Conservation (phyloP, 2,329 filamentous ascomycete species). For the Trichoderma cornu-damae region DNA sequence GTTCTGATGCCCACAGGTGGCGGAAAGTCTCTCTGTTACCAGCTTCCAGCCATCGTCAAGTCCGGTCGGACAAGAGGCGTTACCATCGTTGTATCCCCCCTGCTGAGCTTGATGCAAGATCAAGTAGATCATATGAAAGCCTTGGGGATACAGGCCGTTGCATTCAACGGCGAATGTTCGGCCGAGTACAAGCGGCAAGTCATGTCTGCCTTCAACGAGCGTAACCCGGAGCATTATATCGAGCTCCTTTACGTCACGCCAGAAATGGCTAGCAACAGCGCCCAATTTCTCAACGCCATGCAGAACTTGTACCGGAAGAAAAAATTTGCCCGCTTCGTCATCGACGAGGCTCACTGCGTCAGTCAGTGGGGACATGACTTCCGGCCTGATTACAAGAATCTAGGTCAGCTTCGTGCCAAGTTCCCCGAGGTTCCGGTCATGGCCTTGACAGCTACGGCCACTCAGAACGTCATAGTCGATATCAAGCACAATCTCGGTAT, state of each 20-base stretch:
- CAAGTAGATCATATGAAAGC: constrained; percentile 78
- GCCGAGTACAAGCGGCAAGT: constrained; percentile 60
- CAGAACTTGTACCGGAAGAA: constrained; percentile 60
- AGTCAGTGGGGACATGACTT: constrained; percentile 99
- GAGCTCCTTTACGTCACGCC: constrained; percentile 93
- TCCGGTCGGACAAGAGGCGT: constrained; percentile 79
- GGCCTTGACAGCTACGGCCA: constrained; percentile 92
- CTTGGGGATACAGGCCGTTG: constrained; percentile 70
- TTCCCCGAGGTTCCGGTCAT: constrained; percentile 83
- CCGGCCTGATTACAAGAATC: constrained; percentile 85
- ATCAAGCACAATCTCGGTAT: constrained; percentile 90
- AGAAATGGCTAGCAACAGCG: constrained; percentile 88
- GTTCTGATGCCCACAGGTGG: constrained; percentile 97
- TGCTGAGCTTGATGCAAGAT: constrained; percentile 95
- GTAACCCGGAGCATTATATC: constrained; percentile 67
- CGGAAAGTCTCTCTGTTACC: constrained; percentile 95
- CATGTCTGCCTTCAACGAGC: constrained; percentile 56
- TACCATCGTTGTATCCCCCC: constrained; percentile 88
- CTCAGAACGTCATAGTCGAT: constrained; percentile 84
- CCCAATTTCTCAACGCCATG: constrained; percentile 61
- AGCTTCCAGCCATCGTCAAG: constrained; percentile 79
- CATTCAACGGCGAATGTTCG: constrained; percentile 74
- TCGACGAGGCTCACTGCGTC: constrained; percentile 98
- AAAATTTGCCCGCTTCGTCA: constrained; percentile 83
- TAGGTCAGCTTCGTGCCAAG: constrained; percentile 66